Percentiles rank a stretch among this genome's conserved stretches.
These are phyloP conservation scores for Candida verbasci DNA, from an alignment of 805 yeast species.

Conservation along the genomic window DNA sequence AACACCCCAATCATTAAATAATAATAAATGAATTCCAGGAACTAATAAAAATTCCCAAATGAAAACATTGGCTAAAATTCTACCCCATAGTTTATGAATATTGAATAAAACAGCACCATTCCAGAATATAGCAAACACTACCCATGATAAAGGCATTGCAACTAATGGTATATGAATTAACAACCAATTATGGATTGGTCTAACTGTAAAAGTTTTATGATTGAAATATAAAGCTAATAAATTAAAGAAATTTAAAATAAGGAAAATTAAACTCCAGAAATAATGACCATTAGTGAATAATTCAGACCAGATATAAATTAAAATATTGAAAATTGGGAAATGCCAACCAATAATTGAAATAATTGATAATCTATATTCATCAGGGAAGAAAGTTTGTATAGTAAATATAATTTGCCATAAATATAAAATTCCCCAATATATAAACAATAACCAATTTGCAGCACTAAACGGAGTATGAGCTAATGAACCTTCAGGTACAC, in stretches of 20 bases:
- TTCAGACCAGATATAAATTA: slow-evolving; percentile 60
- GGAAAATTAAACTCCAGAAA: slow-evolving; percentile 53
- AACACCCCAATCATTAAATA: slow-evolving; percentile 66
- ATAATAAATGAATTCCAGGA: slow-evolving; percentile 53
- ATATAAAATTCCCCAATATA: slow-evolving; percentile 57
- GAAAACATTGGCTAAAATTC: slow-evolving; percentile 66
- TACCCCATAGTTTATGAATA: slow-evolving; percentile 52
- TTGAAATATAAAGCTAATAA: slow-evolving; percentile 50
- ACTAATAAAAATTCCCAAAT: slow-evolving; percentile 75
- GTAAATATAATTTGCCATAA: slow-evolving; percentile 51
- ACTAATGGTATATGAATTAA: slow-evolving; percentile 61
- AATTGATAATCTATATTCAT: slow-evolving; percentile 7
- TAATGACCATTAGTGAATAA: slow-evolving; percentile 58
- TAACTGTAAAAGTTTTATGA: slow-evolving; percentile 56
- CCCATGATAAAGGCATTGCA: slow-evolving; percentile 74
- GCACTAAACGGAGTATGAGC: slow-evolving; percentile 72
- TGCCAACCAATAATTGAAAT: slow-evolving; percentile 48
- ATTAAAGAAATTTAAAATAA: slow-evolving; percentile 58
- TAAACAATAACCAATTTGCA: slow-evolving; percentile 41
- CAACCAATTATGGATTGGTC: slow-evolving; percentile 49
- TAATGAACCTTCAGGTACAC: slow-evolving; percentile 31
- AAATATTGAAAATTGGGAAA: slow-evolving; percentile 57
- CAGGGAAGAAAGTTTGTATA: slow-evolving; percentile 39
- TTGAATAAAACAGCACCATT: slow-evolving; percentile 76
- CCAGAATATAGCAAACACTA: slow-evolving; percentile 73